phyloP scores from a whole-genome alignment of 106 monocot genomes.

The Vanilla planifolia region DNA sequence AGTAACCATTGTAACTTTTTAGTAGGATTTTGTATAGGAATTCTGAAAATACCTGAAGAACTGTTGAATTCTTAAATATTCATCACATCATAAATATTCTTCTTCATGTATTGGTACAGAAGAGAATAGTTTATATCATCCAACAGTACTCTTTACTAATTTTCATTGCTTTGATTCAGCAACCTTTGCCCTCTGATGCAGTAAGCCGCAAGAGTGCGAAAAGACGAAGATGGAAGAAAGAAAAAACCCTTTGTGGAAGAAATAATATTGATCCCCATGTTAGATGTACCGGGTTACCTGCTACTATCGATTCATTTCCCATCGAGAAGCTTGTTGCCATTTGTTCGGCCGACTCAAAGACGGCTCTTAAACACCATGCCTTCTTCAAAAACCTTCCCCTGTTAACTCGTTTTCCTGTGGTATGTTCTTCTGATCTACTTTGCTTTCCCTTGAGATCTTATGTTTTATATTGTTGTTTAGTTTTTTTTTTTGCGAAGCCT shows the following conservation, averaged over 20 bases:
- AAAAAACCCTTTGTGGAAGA: not conserved
- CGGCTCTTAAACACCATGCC: not conserved
- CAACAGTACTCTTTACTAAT: no score
- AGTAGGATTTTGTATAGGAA: no score
- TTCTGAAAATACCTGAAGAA: no score
- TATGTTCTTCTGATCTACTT: not conserved
- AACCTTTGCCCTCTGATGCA: not conserved
- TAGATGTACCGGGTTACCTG: not conserved
- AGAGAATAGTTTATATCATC: no score
- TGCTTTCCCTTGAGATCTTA: no score
- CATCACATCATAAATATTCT: no score
- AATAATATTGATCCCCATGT: not conserved
- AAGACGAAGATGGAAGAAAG: not conserved
- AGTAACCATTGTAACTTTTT: no score
- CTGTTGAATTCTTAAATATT: no score
- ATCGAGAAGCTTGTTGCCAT: not conserved
- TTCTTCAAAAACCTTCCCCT: not conserved
- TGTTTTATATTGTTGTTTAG: no score
- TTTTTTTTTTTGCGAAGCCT: not conserved
- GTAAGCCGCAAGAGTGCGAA: not conserved
- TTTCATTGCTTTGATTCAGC: not conserved
- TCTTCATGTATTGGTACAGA: no score
- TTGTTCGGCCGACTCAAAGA: not conserved
- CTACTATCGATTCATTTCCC: not conserved
- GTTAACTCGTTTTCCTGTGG: constrained; percentile 2